These are phyloP conservation scores for Dalechampia spathulata DNA, from an alignment of 441 rosid species.

Conservation along the genomic window DNA sequence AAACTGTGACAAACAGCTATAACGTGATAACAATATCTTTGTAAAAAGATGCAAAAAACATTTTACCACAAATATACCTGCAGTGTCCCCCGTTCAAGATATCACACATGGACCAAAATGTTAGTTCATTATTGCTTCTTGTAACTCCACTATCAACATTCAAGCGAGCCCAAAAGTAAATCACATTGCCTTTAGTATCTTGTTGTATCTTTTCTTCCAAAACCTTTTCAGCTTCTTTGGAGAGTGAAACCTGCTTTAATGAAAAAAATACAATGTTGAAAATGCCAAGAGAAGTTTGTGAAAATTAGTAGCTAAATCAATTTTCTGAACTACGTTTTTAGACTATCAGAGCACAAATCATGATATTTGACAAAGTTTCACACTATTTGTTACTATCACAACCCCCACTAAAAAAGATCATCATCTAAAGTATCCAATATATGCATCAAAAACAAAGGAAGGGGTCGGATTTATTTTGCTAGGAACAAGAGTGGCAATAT, in stretches of 20 bases:
- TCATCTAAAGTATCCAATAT: too few relatives aligned
- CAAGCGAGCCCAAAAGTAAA: constrained; percentile 86
- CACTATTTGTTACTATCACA: too few relatives aligned
- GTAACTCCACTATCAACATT: constrained; percentile 48
- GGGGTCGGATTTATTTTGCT: too few relatives aligned
- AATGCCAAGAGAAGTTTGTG: background rate
- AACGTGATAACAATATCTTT: background rate
- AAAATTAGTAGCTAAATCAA: background rate
- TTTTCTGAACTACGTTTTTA: background rate
- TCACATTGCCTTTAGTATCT: constrained; percentile 62
- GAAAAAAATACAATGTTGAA: constrained; percentile 8
- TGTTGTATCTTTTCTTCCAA: constrained; percentile 57
- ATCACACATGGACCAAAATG: constrained; percentile 98
- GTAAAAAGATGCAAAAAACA: background rate
- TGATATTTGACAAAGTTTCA: too few relatives aligned
- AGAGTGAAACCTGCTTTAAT: constrained; percentile 77
- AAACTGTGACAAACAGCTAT: background rate
- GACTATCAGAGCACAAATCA: background rate
- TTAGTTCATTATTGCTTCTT: constrained; percentile 41
- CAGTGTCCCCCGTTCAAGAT: constrained; percentile 84
- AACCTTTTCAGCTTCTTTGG: constrained; percentile 64
- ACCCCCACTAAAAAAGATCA: too few relatives aligned
- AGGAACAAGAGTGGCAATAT: too few relatives aligned
- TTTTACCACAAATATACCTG: constrained; percentile 38
- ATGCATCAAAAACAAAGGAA: too few relatives aligned